These are phyloP conservation scores for Apiospora saccharicola DNA, from an alignment of 2,329 filamentous ascomycete genomes.

Conservation along the genomic window DNA sequence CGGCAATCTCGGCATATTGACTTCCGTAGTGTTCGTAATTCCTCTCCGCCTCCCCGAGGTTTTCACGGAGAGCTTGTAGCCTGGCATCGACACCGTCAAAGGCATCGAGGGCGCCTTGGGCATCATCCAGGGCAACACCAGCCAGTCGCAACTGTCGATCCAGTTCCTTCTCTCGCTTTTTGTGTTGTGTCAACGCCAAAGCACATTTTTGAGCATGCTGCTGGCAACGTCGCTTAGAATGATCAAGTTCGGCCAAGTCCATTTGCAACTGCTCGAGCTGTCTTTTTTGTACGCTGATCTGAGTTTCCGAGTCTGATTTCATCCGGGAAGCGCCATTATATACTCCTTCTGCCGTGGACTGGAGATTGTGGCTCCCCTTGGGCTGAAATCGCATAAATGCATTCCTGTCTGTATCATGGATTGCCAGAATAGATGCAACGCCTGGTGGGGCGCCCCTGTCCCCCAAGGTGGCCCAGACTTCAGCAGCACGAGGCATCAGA, in stretches of 20 bases:
- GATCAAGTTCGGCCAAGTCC: conserved; percentile 61
- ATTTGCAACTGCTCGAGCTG: conserved; percentile 60
- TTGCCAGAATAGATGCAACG: conserved; percentile 1
- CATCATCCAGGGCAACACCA: conserved; percentile 62
- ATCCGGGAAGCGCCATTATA: conserved; percentile 66
- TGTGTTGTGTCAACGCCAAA: conserved; percentile 53
- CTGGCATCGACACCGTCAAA: conserved; percentile 73
- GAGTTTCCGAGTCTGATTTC: conserved; percentile 76
- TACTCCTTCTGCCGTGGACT: conserved; percentile 32
- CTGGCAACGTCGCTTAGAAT: conserved; percentile 55
- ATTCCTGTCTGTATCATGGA: conserved; percentile 13
- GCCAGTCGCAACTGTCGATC: conserved; percentile 64
- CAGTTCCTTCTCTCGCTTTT: conserved; percentile 49
- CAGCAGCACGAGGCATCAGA: conserved; percentile 48
- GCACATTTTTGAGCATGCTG: conserved; percentile 58
- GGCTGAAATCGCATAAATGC: conserved; percentile 16
- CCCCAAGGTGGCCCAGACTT: conserved; percentile 16
- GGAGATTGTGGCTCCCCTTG: conserved; percentile 43
- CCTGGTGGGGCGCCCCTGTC: conserved; percentile 5
- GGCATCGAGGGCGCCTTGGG: conserved; percentile 68
- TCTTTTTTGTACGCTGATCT: conserved; percentile 63
- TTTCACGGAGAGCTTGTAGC: conserved; percentile 64
- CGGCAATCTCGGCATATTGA: conserved; percentile 60
- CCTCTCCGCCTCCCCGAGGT: conserved; percentile 61
- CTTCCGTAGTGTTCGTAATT: conserved; percentile 57